Evolutionary conservation across 139 green algal genomes (phyloP).

Genomic region (Chlorella vulgaris): DNA sequence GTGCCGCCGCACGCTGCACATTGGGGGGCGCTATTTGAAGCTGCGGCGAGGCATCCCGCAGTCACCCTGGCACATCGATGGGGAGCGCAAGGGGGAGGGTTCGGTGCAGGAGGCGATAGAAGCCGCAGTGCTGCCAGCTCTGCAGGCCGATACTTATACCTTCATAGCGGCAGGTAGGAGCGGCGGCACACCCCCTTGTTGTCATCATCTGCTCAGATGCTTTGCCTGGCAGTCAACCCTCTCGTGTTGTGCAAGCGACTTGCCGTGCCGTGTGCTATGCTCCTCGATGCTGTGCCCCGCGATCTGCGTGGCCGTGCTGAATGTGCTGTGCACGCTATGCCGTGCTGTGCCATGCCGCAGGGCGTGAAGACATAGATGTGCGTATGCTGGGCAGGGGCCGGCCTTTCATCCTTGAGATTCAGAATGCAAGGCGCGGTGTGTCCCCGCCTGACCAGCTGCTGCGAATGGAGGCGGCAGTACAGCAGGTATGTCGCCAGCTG

Average conservation of each 20-base stretch:
- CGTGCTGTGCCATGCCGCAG: constrained; percentile 35
- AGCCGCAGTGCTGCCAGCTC: constrained; percentile 31
- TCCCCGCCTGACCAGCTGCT: not conserved
- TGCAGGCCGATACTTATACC: constrained; percentile 44
- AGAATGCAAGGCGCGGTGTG: constrained; percentile 46
- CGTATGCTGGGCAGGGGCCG: constrained; percentile 85
- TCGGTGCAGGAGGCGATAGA: constrained; percentile 57
- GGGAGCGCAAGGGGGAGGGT: constrained; percentile 37
- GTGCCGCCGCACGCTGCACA: not conserved
- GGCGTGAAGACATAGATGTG: constrained; percentile 90
- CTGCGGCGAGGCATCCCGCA: constrained; percentile 42
- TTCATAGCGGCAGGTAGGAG: constrained; percentile 48
- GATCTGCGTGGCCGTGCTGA: no score
- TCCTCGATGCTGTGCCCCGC: not conserved
- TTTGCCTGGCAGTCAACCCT: not conserved
- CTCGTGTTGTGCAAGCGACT: not conserved
- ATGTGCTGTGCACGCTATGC: not conserved
- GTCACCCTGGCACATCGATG: constrained; percentile 59
- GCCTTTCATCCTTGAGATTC: constrained; percentile 82
- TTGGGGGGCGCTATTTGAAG: constrained; percentile 41
- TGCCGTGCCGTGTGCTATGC: not conserved
- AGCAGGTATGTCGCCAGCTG: not conserved
- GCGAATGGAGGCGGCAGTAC: constrained; percentile 7
- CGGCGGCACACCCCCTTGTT: no score
- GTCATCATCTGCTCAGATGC: not conserved